Conservation (phyloP, 1,284 basidiomycete genomes). For the Cutaneotrichosporon cavernicola region DNA sequence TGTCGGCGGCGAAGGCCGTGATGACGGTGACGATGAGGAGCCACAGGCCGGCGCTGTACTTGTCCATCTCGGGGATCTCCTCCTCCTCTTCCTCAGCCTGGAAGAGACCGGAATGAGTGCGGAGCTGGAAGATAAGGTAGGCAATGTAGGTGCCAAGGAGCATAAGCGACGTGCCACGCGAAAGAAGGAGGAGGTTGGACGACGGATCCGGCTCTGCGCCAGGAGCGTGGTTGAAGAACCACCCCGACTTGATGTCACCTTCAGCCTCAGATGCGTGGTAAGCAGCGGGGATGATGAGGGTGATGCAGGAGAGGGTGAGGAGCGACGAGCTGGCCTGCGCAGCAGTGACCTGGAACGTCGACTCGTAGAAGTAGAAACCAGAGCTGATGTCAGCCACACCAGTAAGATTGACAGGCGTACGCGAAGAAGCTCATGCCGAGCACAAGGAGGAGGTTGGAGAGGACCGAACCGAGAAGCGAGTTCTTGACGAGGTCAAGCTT, state of each 20-base stretch:
- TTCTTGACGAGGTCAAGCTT: slow-evolving; percentile 84
- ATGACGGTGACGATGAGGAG: slow-evolving; percentile 65
- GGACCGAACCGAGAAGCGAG: slow-evolving; percentile 62
- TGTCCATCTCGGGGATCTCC: slow-evolving; percentile 67
- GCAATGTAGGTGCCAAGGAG: slow-evolving; percentile 77
- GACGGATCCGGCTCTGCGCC: slow-evolving; percentile 36
- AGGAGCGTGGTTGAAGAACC: not conserved
- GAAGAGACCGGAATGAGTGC: slow-evolving; percentile 59
- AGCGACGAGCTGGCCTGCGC: slow-evolving; percentile 76
- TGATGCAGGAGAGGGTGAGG: slow-evolving; percentile 85
- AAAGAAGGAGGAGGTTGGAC: slow-evolving; percentile 69
- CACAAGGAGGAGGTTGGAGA: slow-evolving; percentile 86
- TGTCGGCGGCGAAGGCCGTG: slow-evolving; percentile 78
- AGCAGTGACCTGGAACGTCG: slow-evolving; percentile 74
- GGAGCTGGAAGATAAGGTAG: slow-evolving; percentile 65
- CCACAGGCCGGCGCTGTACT: slow-evolving; percentile 62
- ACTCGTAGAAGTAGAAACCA: slow-evolving; percentile 66
- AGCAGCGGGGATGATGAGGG: slow-evolving; percentile 87
- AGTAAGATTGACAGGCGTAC: slow-evolving; percentile 54
- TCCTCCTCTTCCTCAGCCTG: slow-evolving; percentile 56
- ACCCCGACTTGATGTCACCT: slow-evolving; percentile 26
- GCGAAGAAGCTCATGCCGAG: slow-evolving; percentile 84
- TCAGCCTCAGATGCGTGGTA: slow-evolving; percentile 53
- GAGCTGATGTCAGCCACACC: slow-evolving; percentile 32
- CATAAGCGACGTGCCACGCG: slow-evolving; percentile 78